These are phyloP conservation scores for Solidago caesia DNA, from an alignment of 129 eudicot species.

Conservation along the genomic window DNA sequence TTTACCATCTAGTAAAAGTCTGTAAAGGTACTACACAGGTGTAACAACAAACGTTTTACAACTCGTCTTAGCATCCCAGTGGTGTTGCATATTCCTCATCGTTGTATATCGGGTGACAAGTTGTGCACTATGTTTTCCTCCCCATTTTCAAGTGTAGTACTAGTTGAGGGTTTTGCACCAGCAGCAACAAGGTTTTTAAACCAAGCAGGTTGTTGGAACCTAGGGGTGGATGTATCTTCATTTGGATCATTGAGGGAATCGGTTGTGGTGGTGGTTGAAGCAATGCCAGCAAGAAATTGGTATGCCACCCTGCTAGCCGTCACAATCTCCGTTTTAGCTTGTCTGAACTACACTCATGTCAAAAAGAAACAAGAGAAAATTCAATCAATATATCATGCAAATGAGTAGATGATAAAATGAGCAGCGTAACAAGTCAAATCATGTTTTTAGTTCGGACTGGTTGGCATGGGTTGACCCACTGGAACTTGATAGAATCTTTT, in stretches of 20 bases:
- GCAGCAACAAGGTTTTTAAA: slow-evolving; percentile 65
- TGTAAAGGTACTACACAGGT: slow-evolving; percentile 17
- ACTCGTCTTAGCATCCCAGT: not conserved
- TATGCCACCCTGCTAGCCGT: slow-evolving; percentile 92
- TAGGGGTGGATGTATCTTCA: slow-evolving; percentile 35
- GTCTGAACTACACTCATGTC: slow-evolving; percentile 60
- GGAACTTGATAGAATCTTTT: not conserved
- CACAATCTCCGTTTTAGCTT: slow-evolving; percentile 96
- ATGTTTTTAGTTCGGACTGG: not conserved
- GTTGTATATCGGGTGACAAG: slow-evolving; percentile 31
- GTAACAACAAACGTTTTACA: not conserved
- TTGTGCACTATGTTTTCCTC: slow-evolving; percentile 33
- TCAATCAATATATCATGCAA: not conserved
- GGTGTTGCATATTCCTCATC: slow-evolving; percentile 5
- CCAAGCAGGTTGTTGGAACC: slow-evolving; percentile 65
- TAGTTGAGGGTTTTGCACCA: slow-evolving; percentile 73
- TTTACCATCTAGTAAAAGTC: slow-evolving; percentile 2
- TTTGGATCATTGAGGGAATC: slow-evolving; percentile 48
- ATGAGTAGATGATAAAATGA: not conserved
- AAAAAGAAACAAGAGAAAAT: not conserved
- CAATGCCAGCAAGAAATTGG: slow-evolving; percentile 67
- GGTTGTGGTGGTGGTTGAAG: slow-evolving; percentile 44
- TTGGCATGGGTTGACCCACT: not conserved
- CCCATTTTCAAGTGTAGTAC: slow-evolving; percentile 45
- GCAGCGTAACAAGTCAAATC: not conserved